Evolutionary conservation across 345 rosid species (phyloP), one percentile per base, ranked within the genome.

Genomic region (Aethionema arabicum): DNA sequence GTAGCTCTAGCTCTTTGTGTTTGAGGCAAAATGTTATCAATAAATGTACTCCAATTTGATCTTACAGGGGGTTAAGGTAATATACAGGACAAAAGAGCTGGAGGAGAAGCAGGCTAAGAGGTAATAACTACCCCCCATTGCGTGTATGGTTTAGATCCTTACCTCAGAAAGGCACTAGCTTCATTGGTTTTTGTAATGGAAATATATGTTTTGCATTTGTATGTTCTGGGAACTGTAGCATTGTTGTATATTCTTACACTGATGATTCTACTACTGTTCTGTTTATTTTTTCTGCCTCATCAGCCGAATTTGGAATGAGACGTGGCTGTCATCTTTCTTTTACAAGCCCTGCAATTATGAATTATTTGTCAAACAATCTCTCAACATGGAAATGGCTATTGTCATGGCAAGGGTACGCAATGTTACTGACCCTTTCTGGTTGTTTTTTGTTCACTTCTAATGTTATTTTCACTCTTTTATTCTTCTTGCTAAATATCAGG

Each of bases 331-430:
- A 10, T 81, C 87, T 73, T 93, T 87, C 88, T 93, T 93, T 66
- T 87, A 83, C 81, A 90, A 93, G 79, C 99, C 97, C 4, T 93
- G 97, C 78, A 93, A 90, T 72, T 87, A 87, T 65, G 97, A 93
- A 78, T 76, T 93, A 55, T 93, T 93, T 74, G 99, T 93, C 56
- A 93, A 93, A 79, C 99, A 93, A 69, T 87, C 97, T 60, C 97
- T 93, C 78, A 85, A 93, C 72, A 93, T 93, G 99, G 99, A 93
- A 82, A 93, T 90, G 97, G 99, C 97, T 47, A 87, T 93, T 72
- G 85, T 84, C 79, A 87, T 85, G 99, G 99, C 96, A 68, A 90
- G 97, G 95, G 99, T 93, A 90, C 59, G 88, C 21, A 35, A n/a
- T 68, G 35, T 51, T 32, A 36, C 47, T 8, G 54, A 50, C 56